Base-by-base conservation (phyloP, 2,329 filamentous ascomycete species). In the Arthroderma sp. region DNA sequence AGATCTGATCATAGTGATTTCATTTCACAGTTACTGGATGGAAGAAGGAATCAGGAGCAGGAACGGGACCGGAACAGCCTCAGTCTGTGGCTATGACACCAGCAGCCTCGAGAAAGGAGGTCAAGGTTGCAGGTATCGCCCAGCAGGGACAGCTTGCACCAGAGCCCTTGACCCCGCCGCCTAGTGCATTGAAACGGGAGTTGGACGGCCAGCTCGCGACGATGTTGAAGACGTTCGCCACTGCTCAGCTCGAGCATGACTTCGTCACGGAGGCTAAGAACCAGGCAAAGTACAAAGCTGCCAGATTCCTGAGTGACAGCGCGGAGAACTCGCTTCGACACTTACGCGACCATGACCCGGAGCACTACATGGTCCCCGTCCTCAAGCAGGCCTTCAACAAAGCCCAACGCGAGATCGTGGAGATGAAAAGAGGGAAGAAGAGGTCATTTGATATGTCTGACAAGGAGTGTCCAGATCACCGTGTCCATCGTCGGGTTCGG, bases 271-370 rank as follows among this genome's bases (percentile, higher is more conserved):
- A 64, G 38, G 59, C 56, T 31, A 60, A 68, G 31, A 65, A 63
- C 31, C 56, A 63, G 2, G 58, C 63, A 2, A 63, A 63, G 33
- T 61, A 64, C 37, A 61, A 63, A 21, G 63, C 67, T 0, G 70
- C 71, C 23, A 70, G 70, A 53, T 75, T 74, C 54, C 68, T 76
- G 25, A 70, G 73, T 2, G 73, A 76, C 61, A 74, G 71, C 1
- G 71, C 73, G 4, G 73, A 75, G 58, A 75, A 75, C 56, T 64
- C 68, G 1, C 63, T 74, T 15, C 63, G 64, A 13, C 72, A 71
- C 51, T 62, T 75, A 7, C 59, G 62, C 25, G 56, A 64, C 8
- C 62, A 65, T 28, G 21, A 63, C 61, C 8, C 55, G 61, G 17
- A 68, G 9, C 65, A 72, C 54, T 56, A 57, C 13, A 60, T 71